phyloP scores from a whole-genome alignment of 768 basidiomycete species.

The Hericium coralloides region DNA sequence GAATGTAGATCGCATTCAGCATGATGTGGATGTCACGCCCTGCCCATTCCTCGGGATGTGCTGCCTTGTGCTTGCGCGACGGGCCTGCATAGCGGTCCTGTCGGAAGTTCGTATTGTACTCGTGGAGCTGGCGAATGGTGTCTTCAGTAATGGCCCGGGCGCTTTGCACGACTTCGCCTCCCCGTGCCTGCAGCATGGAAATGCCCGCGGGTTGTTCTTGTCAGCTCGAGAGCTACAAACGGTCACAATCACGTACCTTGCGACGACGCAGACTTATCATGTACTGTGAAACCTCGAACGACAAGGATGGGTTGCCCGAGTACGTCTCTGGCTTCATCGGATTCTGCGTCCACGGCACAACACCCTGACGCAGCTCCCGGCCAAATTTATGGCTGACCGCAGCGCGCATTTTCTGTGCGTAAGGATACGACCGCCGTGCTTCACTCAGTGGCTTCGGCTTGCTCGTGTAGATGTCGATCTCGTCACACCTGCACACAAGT shows the following conservation, averaged over 20 bases:
- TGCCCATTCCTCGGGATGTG: conserved; percentile 10
- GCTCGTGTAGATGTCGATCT: conserved; percentile 9
- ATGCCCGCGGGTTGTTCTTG: too few relatives aligned
- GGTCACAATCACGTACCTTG: conserved; percentile 9
- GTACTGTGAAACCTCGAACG: conserved; percentile 14
- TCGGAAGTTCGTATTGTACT: conserved; percentile 4
- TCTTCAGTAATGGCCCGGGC: conserved; percentile 16
- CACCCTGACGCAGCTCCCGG: conserved; percentile 9
- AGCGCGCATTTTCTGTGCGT: conserved; percentile 18
- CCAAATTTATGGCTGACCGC: conserved; percentile 16
- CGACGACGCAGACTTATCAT: conserved; percentile 18
- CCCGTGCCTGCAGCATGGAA: neutral
- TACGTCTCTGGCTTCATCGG: neutral
- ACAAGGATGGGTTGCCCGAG: conserved; percentile 17
- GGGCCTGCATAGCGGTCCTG: neutral
- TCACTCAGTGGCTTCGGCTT: neutral
- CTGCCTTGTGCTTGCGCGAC: neutral
- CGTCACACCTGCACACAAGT: conserved; percentile 9
- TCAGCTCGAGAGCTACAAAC: neutral
- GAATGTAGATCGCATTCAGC: conserved; percentile 13
- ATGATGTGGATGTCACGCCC: conserved; percentile 14
- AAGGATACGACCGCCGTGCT: neutral
- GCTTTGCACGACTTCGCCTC: conserved; percentile 16
- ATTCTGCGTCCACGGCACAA: conserved; percentile 10
- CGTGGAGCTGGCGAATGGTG: conserved; percentile 11